These are phyloP conservation scores for Syzygium jambos DNA, from an alignment of 345 rosid species.

Conservation along the genomic window DNA sequence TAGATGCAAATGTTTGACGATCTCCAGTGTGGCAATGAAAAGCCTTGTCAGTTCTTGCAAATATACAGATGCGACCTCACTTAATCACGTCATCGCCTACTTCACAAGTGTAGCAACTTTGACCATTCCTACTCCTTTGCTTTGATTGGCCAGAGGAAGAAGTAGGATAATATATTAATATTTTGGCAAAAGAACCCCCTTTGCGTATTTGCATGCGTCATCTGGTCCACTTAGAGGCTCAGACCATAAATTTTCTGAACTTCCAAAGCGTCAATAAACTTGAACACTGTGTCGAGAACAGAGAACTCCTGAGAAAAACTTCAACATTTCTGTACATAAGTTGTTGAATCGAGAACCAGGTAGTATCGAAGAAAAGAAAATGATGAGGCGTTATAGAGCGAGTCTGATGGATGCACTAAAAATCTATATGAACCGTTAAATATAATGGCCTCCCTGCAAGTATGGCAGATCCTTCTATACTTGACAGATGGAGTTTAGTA, in stretches of 20 bases:
- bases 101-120: neutral
- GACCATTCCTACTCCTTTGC: neutral
- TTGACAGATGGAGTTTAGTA: neutral
- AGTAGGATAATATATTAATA: neutral
- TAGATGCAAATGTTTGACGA: too few species aligned
- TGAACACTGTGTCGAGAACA: too few species aligned
- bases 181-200: neutral
- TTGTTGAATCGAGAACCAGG: neutral
- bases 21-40: too few species aligned
- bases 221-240: neutral
- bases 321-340: too few species aligned
- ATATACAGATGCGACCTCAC: neutral
- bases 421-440: too few species aligned
- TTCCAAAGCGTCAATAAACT: too few species aligned
- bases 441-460: neutral
- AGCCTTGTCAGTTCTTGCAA: neutral
- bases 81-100: neutral
- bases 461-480: neutral
- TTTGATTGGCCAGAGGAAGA: neutral
- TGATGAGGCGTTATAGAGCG: neutral
- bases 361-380: neutral
- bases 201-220: neutral
- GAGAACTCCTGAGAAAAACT: too few species aligned
- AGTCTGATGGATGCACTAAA: neutral
- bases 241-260: neutral